phyloP scores from a whole-genome alignment of 1,139 yeast species.

The Debaryomyces udenii region DNA sequence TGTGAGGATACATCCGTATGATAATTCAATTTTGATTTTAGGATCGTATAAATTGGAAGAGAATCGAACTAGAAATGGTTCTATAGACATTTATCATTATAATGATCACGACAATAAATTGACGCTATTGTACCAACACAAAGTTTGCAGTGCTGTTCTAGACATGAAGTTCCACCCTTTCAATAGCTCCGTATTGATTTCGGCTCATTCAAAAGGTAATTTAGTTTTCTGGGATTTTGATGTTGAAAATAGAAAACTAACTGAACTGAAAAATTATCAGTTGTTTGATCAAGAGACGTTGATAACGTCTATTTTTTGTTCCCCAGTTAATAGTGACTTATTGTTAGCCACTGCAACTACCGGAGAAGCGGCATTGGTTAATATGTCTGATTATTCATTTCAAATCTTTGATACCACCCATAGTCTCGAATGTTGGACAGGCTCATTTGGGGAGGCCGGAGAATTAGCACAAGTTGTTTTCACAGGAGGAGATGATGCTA shows the following conservation, averaged over 20 bases:
- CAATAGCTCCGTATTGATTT: constrained; percentile 49
- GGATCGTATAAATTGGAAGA: constrained; percentile 82
- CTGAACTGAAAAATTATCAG: constrained; percentile 27
- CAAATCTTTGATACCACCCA: constrained; percentile 43
- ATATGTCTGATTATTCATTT: constrained; percentile 21
- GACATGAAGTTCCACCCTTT: constrained; percentile 71
- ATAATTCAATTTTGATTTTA: constrained; percentile 51
- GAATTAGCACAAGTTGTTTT: constrained; percentile 61
- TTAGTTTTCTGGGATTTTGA: constrained; percentile 61
- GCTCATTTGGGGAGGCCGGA: constrained; percentile 65
- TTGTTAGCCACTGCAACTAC: constrained; percentile 59
- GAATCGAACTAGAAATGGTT: constrained; percentile 65
- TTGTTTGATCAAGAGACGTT: constrained; percentile 52
- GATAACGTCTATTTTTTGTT: constrained; percentile 69
- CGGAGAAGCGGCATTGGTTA: constrained; percentile 50
- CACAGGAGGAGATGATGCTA: constrained; percentile 92
- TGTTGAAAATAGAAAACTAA: constrained; percentile 15
- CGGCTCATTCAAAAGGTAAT: constrained; percentile 84
- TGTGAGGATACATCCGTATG: constrained; percentile 58
- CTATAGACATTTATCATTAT: constrained; percentile 62
- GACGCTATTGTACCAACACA: constrained; percentile 20
- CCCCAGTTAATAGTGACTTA: constrained; percentile 37
- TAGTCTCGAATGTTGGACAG: constrained; percentile 87
- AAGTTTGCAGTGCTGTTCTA: constrained; percentile 66
- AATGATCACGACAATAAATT: constrained; percentile 22